Base-by-base conservation (phyloP, 1,284 basidiomycete species). In the Cutaneotrichosporon cutaneum region DNA sequence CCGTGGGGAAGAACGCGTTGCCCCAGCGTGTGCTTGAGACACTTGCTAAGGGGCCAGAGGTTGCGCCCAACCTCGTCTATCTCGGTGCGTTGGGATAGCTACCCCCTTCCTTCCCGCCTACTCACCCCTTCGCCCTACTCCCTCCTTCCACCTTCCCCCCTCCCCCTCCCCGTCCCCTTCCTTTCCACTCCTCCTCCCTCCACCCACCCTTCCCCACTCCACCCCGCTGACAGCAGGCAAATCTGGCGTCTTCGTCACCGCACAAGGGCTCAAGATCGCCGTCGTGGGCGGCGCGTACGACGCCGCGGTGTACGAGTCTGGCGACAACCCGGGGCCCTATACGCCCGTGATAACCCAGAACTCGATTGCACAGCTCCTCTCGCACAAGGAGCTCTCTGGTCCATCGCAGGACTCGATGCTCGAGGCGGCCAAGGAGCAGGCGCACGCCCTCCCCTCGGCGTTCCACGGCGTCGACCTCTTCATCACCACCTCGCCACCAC, bases 211-310 rank as follows among this genome's bases (percentile, higher is more conserved):
- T 2, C 35, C 35, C 35, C 35, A 36, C 1, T 5, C 11, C 13
- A 9, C 22, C 32, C 51, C 18, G 11, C 32, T 35, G 5, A 26
- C 24, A 48, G 0, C 68, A 94, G 92, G 86, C 77, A 94, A 94
- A 80, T 90, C 91, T 5, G 87, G 86, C 1, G 82, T 91, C 4
- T 81, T 94, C 56, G 91, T 87, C 1, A 93, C 92, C 2, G 85
- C 89, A 2, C 87, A 90, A 67, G 91, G 91, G 4, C 81, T 96
- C 44, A 87, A 90, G 62, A 89, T 96, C 71, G 92, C 88, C 8
- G 92, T 89, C 72, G 82, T 94, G 14, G 91, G 90, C 33, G 93
- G 93, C 2, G 80, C 81, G 32, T 91, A 88, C 70, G 87, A 91
- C 53, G 77, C 84, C 27, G 83, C 82, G 14, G 78, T 87, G 22